Evolutionary conservation across 805 yeast genomes (phyloP).

Genomic region (Nematodospora valgi): DNA sequence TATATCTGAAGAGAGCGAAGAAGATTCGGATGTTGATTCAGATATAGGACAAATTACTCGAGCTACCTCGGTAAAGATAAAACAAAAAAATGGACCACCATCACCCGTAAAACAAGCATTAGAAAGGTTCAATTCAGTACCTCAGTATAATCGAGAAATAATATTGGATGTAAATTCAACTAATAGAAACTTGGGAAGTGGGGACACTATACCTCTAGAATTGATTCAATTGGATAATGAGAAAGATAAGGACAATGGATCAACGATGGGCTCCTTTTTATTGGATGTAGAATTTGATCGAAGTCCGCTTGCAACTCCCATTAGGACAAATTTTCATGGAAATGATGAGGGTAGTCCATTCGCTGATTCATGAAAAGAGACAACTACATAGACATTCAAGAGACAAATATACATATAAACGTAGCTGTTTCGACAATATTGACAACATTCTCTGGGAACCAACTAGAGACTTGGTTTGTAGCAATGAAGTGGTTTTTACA

Average conservation of each 20-base stretch:
- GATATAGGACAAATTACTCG: conserved; percentile 44
- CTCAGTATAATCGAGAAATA: conserved; percentile 13
- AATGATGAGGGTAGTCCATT: conserved; percentile 27
- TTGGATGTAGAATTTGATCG: conserved; percentile 31
- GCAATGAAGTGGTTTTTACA: too few species aligned
- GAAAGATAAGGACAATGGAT: background rate
- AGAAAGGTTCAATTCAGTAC: conserved; percentile 1
- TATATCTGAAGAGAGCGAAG: conserved; percentile 19
- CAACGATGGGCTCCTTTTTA: conserved; percentile 22
- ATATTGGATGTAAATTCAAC: conserved; percentile 12
- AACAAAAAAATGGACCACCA: conserved; percentile 5
- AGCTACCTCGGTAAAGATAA: conserved; percentile 33
- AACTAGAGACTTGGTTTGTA: too few species aligned
- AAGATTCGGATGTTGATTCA: conserved; percentile 42
- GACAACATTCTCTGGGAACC: too few species aligned
- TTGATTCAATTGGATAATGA: background rate
- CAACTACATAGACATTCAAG: background rate
- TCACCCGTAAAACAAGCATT: background rate
- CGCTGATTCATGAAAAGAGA: conserved; percentile 19
- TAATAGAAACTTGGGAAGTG: too few species aligned
- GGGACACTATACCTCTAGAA: too few species aligned
- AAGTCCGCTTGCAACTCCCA: conserved; percentile 8
- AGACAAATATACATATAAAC: background rate
- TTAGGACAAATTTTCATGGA: conserved; percentile 1
- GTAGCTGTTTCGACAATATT: too few species aligned